Evolutionary conservation across 2,329 filamentous ascomycete species (phyloP), one percentile per base, ranked within the genome.

Genomic region (Colletotrichum cereale): DNA sequence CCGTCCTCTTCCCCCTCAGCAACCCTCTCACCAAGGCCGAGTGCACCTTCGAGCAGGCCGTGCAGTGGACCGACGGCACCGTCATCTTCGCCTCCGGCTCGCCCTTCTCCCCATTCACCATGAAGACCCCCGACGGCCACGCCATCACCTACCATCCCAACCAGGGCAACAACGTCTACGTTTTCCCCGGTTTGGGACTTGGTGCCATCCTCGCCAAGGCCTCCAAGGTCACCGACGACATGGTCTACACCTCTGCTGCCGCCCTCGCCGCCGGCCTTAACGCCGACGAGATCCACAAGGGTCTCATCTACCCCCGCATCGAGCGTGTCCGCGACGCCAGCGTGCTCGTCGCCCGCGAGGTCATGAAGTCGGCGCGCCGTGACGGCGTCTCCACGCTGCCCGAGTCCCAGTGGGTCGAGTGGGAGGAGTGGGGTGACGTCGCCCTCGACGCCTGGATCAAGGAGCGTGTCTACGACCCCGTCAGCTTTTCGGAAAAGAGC

Each of bases 11-110:
- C 90, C 96, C 96, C 66, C 91, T 99, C 53, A 97, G 94, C 83
- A 98, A 99, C 86, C 96, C 96, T 61, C 91, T 95, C 62, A 95
- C 92, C 84, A 98, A 98, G 87, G 97, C 96, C 11, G 96, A 99
- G 85, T 98, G 96, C 86, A 97, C 94, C 21, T 98, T 97, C 78
- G 95, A 98, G 86, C 93, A 96, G 79, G 96, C 96, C 21, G 89
- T 98, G 78, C 89, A 91, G 78, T 91, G 96, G 91, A 98, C 96
- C 14, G 93, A 98, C 71, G 96, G 96, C 73, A 93, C 91, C 66
- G 95, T 91, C 77, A 90, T 99, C 80, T 99, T 99, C 79, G 96
- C 96, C 62, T 98, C 95, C 7, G 96, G 96, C 74, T 97, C 95
- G 60, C 96, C 96, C 18, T 98, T 98, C 89, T 88, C 90, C 31